Evolutionary conservation across 257 asterid genomes (phyloP), one percentile per base, ranked within the genome.

Genomic region (Scutellaria galericulata): DNA sequence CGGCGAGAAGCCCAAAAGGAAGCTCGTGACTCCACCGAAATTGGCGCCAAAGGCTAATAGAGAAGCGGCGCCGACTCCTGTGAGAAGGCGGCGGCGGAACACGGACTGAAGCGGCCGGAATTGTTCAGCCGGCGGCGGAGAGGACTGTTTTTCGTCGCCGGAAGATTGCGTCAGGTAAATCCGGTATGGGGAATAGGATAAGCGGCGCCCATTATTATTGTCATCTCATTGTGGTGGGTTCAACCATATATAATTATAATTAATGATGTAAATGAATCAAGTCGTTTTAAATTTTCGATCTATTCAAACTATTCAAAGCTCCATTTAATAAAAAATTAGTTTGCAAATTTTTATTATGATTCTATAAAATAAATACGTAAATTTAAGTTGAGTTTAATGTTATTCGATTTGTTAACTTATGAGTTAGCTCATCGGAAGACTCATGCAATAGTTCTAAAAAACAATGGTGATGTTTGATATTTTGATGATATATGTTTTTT

Each of bases 11-110:
- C 98, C 90, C 6, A 93, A 87, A 27, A 93, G 79, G 69, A 83
- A 85, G 78, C 92, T 93, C 7, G 97, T 87, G 51, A 83, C 54
- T 66, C 96, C 97, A n/a, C 85, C 85, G 71, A 91, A 88, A 81
- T 93, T 88, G 69, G 96, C 96, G 8, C 96, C 97, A 6, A 81
- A 66, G 4, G 94, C 91, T 35, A 89, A 78, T 11, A 89, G 52
- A 75, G 96, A 84, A 75, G 96, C 90, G 37, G 92, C 77, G 77
- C 86, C 86, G 52, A 84, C 72, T 52, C 97, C 94, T 0, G 86
- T 75, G 56, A 91, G 84, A 47, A 89, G 84, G 6, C 93, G 85
- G 70, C 96, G 86, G 35, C 91, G 80, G 77, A 93, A 91, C n/a
- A 83, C 88, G 7, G 90, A 80, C 60, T 87, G 86, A 0, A 93